Base-by-base conservation (phyloP, 2,329 filamentous ascomycete species). In the Botrytis cinerea region DNA sequence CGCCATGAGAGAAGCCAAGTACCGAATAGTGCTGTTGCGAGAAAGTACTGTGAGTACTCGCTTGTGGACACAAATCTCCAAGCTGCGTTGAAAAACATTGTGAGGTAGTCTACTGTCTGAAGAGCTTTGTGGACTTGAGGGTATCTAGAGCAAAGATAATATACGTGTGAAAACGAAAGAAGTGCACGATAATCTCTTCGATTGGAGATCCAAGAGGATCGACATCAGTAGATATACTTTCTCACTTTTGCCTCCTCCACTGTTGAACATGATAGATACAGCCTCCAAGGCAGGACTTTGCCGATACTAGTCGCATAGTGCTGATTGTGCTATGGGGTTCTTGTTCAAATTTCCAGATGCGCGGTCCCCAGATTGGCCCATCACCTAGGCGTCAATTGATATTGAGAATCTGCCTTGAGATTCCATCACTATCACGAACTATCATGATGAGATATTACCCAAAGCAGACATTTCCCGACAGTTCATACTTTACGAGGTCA, bases 1-100 rank as follows among this genome's bases (percentile, higher is more conserved):
- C 66, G 64, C 72, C 72, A 73, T n/a, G 51, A 51, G 32, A 69
- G 22, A 20, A 69, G 66, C 48, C 66, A 69, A 32, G 43, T 51
- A 45, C 28, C 45, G 12, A 67, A 48, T 32, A 67, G 25, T 51
- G 63, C 63, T 25, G 63, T 25, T 25, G 46, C 45, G 9, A 67
- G 45, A 12, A 67, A 51, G 28, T 45, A 25, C 32, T 43, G 46
- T 67, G 28, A 43, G 51, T 48, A 67, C 32, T 67, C 45, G 22
- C 45, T 35, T 61, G 59, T 61, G 38, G 59, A 61, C n/a, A 61
- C 22, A 40, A 61, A 61, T 61, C 35, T 61, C 59, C 59, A 61
- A 61, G 59, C 59, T 14, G 59, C 22, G 59, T 25, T 40, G 59
- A 61, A 35, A 40, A 61, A 61, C 59, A 61, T 61, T 40, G 35